Base-by-base conservation (phyloP, 768 basidiomycete species). In the Royoungia palumana region DNA sequence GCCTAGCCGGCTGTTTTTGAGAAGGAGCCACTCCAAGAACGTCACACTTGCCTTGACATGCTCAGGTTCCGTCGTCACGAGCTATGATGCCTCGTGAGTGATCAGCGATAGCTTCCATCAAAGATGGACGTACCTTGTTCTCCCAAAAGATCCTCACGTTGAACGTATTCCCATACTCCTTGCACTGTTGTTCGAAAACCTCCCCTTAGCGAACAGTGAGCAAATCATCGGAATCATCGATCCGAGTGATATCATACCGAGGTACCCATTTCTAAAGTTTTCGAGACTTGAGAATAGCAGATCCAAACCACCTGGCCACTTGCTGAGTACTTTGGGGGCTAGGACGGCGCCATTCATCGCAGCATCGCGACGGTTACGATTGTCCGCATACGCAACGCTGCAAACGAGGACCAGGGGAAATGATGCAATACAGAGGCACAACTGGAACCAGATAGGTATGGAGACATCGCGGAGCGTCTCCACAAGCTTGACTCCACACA, bases 1-100 rank as follows among this genome's bases (percentile, higher is more conserved):
- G 66, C 66, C 72, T 81, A 34, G 16, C 11, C 14, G 5, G 12
- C 30, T 8, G 44, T 27, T 2, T 3, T 8, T 57, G 19, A 50
- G 37, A 38, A 41, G 17, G 11, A n/a, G 14, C 9, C 30, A 3
- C 6, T 22, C 41, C 30, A 13, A 11, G 11, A 27, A 1, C 9
- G 17, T 12, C 16, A 21, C 17, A 28, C 53, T 47, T 44, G 60
- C 70, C 62, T 73, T 78, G 61, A 77, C 68, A 39, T 77, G 65
- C 35, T 76, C 75, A 5, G 79, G 79, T 46, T 80, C 78, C 8
- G 56, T 53, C 1, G 77, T 79, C 11, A 78, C 55, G 44, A 78
- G 57, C 75, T 77, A 46, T 8, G 24, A 19, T 14, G 32, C 28
- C 6, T 28, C 20, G 22, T 37, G 28, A 41, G 32, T 27, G 25